A percentile compares a stretch with the other conserved stretches of the same genome.
Conservation (phyloP, 805 yeast species). For the Clavispora phyllophila region DNA sequence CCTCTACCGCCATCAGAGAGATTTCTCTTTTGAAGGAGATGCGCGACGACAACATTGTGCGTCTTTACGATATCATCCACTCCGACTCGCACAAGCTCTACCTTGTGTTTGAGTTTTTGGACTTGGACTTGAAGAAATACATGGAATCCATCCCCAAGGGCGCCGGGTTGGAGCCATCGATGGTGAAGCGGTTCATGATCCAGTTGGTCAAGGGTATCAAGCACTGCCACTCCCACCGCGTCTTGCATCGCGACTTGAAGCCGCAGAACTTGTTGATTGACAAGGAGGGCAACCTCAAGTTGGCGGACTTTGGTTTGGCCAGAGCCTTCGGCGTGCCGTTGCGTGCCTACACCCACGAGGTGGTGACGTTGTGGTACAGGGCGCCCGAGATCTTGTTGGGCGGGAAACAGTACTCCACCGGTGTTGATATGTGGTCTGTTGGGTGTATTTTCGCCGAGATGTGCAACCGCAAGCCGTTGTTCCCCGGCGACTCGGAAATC, state of each 20-base stretch:
- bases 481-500: conserved; percentile 97
- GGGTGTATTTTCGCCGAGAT: conserved; percentile 98
- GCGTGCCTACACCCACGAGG: conserved; percentile 96
- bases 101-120: conserved; percentile 89
- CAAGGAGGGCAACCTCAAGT: conserved; percentile 81
- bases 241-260: conserved; percentile 90
- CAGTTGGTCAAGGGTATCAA: conserved; percentile 88
- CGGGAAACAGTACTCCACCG: conserved; percentile 95
- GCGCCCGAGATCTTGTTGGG: conserved; percentile 95
- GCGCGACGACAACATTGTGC: conserved; percentile 88
- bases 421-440: conserved; percentile 98
- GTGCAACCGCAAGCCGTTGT: conserved; percentile 91
- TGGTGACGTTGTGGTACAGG: conserved; percentile 95
- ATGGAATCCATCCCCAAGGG: conserved; percentile 95
- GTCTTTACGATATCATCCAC: conserved; percentile 90
- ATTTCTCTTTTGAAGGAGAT: conserved; percentile 90
- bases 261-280: conserved; percentile 94
- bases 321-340: conserved; percentile 97
- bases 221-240: conserved; percentile 92
- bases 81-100: conserved; percentile 90
- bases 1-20: conserved; percentile 96
- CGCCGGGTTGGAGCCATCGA: conserved; percentile 79
- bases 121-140: conserved; percentile 90
- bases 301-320: conserved; percentile 84
- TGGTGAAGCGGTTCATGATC: conserved; percentile 90